Evolutionary conservation across 768 basidiomycete genomes (phyloP).

Genomic region (Leccinum subtestaceum): DNA sequence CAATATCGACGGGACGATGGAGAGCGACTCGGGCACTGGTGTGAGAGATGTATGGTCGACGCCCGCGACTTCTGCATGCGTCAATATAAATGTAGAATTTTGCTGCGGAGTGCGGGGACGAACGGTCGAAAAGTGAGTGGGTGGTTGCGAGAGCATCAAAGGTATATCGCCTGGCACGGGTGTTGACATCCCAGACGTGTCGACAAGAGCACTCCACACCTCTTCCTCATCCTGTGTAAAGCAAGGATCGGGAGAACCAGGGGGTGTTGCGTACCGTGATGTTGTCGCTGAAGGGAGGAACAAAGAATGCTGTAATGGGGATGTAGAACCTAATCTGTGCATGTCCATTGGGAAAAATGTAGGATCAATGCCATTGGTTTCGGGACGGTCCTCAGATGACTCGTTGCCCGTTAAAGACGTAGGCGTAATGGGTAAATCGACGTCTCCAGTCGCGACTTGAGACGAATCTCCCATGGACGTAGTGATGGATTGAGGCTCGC

Average conservation of each 20-base stretch:
- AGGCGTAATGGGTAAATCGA: neutral
- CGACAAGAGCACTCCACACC: constrained; percentile 20
- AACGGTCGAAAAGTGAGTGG: constrained; percentile 4
- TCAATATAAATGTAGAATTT: neutral
- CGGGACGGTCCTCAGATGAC: neutral
- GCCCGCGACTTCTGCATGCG: neutral
- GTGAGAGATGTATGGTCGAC: neutral
- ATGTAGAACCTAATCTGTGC: neutral
- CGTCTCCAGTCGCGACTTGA: neutral
- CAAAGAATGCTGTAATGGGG: neutral
- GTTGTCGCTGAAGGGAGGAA: neutral
- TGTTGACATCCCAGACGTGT: constrained; percentile 14
- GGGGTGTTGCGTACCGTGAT: constrained; percentile 12
- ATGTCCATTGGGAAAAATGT: neutral
- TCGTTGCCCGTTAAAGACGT: neutral
- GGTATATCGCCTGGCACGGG: neutral
- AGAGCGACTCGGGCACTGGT: neutral
- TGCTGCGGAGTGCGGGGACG: neutral
- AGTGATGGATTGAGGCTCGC: neutral
- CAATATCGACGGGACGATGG: constrained; percentile 14
- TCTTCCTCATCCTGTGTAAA: constrained; percentile 22
- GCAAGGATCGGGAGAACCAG: neutral
- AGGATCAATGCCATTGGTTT: neutral
- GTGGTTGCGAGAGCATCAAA: constrained; percentile 1
- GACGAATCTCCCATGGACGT: neutral